These are phyloP conservation scores for Globisporangium nunn DNA, from an alignment of 352 stramenopile genomes.

Conservation along the genomic window DNA sequence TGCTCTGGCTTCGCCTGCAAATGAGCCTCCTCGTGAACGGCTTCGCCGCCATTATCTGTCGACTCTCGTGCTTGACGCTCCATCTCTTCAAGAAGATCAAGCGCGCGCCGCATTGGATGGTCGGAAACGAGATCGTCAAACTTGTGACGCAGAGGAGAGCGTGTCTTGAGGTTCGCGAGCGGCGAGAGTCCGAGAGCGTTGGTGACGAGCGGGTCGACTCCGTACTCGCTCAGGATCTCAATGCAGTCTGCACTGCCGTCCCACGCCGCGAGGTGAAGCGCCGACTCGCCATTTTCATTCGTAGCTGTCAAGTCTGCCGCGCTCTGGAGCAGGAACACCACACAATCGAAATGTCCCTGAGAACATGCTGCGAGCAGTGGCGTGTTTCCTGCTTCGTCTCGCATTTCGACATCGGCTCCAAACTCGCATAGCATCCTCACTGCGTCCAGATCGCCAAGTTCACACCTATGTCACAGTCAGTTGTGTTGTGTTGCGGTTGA, in stretches of 20 bases:
- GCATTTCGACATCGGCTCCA: slow-evolving; percentile 50
- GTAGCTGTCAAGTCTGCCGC: slow-evolving; percentile 38
- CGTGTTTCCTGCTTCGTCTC: slow-evolving; percentile 58
- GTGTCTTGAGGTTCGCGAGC: slow-evolving; percentile 51
- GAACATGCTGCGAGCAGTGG: slow-evolving; percentile 55
- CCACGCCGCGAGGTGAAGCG: slow-evolving; percentile 62
- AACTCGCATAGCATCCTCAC: slow-evolving; percentile 67
- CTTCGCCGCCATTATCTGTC: neutral
- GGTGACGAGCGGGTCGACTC: slow-evolving; percentile 29
- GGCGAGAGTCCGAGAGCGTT: slow-evolving; percentile 48
- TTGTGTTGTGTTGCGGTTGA: too few relatives aligned
- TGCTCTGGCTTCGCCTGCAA: neutral
- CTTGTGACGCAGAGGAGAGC: slow-evolving; percentile 56
- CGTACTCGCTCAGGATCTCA: slow-evolving; percentile 62
- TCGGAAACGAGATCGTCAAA: slow-evolving; percentile 46
- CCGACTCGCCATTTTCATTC: slow-evolving; percentile 43
- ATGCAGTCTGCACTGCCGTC: slow-evolving; percentile 55
- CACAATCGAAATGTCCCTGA: slow-evolving; percentile 62
- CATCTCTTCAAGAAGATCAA: slow-evolving; percentile 36
- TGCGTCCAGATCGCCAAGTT: slow-evolving; percentile 55
- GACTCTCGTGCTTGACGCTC: slow-evolving; percentile 11
- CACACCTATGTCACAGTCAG: slow-evolving; percentile 23
- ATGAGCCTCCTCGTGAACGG: neutral
- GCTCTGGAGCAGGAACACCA: slow-evolving; percentile 67
- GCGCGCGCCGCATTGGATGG: slow-evolving; percentile 43